phyloP scores from a whole-genome alignment of 2,329 filamentous ascomycete species.

The Myrmaecium sp. region DNA sequence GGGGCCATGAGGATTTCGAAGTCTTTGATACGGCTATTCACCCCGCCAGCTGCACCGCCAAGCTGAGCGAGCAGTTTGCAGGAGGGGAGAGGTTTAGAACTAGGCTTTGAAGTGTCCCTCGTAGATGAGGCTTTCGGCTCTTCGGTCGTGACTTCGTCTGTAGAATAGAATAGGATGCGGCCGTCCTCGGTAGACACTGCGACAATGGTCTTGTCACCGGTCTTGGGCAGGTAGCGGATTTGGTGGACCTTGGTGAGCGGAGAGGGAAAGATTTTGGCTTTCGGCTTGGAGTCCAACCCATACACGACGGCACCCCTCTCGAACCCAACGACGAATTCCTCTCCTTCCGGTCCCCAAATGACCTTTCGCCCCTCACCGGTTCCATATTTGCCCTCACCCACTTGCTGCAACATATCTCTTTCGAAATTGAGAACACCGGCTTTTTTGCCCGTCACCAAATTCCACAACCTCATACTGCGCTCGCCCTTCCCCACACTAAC shows the following conservation, averaged over 20 bases:
- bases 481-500: constrained; percentile 82
- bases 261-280: constrained; percentile 52
- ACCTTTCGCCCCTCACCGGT: constrained; percentile 72
- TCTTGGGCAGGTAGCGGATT: constrained; percentile 48
- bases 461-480: constrained; percentile 86
- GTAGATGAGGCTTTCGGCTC: constrained; percentile 24
- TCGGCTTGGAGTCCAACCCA: constrained; percentile 71
- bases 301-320: constrained; percentile 75
- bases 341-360: constrained; percentile 57
- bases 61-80: constrained; percentile 51
- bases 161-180: constrained; percentile 67
- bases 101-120: no score
- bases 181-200: constrained; percentile 84
- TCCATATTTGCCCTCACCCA: constrained; percentile 59
- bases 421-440: constrained; percentile 81
- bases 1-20: constrained; percentile 47
- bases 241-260: constrained; percentile 69
- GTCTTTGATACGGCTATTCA: constrained; percentile 69
- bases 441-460: constrained; percentile 90
- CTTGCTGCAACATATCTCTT: constrained; percentile 51
- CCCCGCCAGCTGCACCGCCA: constrained; percentile 53
- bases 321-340: constrained; percentile 80
- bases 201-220: constrained; percentile 35
- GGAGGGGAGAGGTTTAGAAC: constrained; percentile 46
- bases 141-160: constrained; percentile 33